Base-by-base conservation (phyloP, 306 rosid genomes). In the Delonix regia region DNA sequence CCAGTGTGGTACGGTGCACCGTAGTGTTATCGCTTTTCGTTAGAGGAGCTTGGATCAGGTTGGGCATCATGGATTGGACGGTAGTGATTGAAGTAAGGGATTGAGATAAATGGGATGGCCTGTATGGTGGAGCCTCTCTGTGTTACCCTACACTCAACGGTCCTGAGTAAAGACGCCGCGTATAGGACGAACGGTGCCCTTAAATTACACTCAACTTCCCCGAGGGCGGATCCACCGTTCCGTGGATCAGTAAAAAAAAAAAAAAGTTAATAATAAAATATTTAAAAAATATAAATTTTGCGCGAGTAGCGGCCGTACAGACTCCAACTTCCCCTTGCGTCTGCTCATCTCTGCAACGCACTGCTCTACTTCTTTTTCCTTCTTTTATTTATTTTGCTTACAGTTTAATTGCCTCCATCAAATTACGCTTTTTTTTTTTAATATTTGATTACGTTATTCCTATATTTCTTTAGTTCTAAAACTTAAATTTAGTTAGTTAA, bases 131-230 rank as follows among this genome's bases (percentile, higher is more conserved):
- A 68, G 13, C 38, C 0, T 44, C 41, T 76, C 66, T 14, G 5
- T 28, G 14, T 4, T 69, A 78, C 76, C 66, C 71, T 16, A 69
- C 60, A 9, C n/a, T n/a, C 49, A 55, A 44, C 81, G 56, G 67
- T 53, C 0, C 63, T 34, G 9, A 76, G 19, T 84, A 80, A 84
- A 77, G 56, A 61, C 67, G 47, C 66, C 52, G 79, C 75, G 13
- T 27, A 45, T 55, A 76, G 25, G 60, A 68, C 65, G 44, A 38
- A 56, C 70, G 56, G 82, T 56, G 82, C 36, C 39, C 76, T 80
- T 65, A 42, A 80, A 56, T 55, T 25, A 48, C 24, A 14, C 1
- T 5, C 19, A 13, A 2, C 77, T 13, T 0, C 73, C 7, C 49
- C 5, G n/a, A n/a, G n/a, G n/a, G n/a, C n/a, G n/a, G n/a, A n/a